phyloP scores from a whole-genome alignment of 371 early-diverging fungal species.

The Saksenaea vasiformis region DNA sequence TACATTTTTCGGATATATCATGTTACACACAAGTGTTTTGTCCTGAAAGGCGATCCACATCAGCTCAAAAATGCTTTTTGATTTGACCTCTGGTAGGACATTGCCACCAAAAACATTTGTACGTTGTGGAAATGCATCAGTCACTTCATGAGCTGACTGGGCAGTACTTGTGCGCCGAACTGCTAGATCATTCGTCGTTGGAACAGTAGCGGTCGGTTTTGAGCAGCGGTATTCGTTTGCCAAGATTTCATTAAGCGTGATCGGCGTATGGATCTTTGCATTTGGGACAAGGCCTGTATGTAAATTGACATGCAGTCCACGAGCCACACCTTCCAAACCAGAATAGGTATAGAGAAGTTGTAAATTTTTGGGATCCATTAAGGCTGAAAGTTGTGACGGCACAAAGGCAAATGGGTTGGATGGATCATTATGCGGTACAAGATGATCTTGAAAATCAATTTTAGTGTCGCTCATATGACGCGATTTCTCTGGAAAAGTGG shows the following conservation, averaged over 20 bases:
- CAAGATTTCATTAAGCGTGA: constrained; percentile 10
- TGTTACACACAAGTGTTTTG: constrained; percentile 70
- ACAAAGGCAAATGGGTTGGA: constrained; percentile 51
- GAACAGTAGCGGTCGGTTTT: too few species aligned
- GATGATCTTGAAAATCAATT: neutral
- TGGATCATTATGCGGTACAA: constrained; percentile 13
- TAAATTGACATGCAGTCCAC: constrained; percentile 48
- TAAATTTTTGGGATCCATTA: constrained; percentile 55
- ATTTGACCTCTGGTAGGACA: constrained; percentile 65
- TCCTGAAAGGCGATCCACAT: constrained; percentile 87
- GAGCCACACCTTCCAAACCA: constrained; percentile 44
- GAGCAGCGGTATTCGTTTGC: too few species aligned
- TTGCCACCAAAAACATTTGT: constrained; percentile 63
- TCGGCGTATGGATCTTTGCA: constrained; percentile 12
- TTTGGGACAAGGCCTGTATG: constrained; percentile 36
- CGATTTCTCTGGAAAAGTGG: neutral
- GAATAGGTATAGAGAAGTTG: constrained; percentile 39
- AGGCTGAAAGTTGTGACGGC: constrained; percentile 42
- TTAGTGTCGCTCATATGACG: neutral
- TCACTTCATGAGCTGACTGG: neutral
- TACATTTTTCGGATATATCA: constrained; percentile 1
- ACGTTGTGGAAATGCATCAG: constrained; percentile 34
- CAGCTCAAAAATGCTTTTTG: constrained; percentile 70
- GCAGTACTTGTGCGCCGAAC: neutral
- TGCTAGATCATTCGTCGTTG: too few species aligned